A percentile compares a stretch with the other conserved stretches of the same genome.
phyloP scores from a whole-genome alignment of 1,284 basidiomycete genomes.

The Phellopilus nigrolimitatus region DNA sequence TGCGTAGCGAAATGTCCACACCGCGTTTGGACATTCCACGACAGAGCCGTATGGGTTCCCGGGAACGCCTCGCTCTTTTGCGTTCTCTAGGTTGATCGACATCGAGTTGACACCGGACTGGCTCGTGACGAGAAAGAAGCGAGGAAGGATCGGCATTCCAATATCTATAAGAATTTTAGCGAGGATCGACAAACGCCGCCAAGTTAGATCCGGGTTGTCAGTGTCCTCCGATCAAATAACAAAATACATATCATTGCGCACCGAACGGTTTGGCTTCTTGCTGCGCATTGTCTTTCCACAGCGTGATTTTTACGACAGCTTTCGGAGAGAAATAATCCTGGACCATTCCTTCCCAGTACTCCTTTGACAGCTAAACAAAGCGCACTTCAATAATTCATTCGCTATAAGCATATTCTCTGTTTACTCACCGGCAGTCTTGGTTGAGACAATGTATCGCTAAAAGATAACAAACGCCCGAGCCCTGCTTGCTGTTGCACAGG shows the following conservation, averaged over 20 bases:
- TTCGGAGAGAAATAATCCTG: conserved; percentile 61
- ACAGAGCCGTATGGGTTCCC: conserved; percentile 28
- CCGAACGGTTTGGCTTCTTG: conserved; percentile 77
- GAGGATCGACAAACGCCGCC: background rate
- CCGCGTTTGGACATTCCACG: conserved; percentile 61
- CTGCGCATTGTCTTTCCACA: conserved; percentile 75
- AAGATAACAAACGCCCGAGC: conserved; percentile 1
- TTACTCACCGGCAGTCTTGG: conserved; percentile 13
- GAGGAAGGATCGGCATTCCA: conserved; percentile 67
- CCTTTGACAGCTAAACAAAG: conserved; percentile 12
- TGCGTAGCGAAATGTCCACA: conserved; percentile 72
- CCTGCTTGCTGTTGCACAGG: conserved; percentile 3
- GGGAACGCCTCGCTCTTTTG: conserved; percentile 50
- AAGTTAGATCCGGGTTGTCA: background rate
- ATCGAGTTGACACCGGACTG: conserved; percentile 78
- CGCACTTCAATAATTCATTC: background rate
- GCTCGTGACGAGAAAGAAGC: conserved; percentile 75
- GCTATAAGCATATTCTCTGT: background rate
- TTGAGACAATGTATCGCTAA: conserved; percentile 15
- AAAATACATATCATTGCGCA: conserved; percentile 33
- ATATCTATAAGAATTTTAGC: conserved; percentile 47
- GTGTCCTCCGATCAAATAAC: background rate
- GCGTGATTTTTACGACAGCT: conserved; percentile 65
- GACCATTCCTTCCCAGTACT: conserved; percentile 59
- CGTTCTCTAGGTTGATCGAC: conserved; percentile 66